Evolutionary conservation across 768 basidiomycete species (phyloP).

Genomic region (Xerocomellus intermedius): DNA sequence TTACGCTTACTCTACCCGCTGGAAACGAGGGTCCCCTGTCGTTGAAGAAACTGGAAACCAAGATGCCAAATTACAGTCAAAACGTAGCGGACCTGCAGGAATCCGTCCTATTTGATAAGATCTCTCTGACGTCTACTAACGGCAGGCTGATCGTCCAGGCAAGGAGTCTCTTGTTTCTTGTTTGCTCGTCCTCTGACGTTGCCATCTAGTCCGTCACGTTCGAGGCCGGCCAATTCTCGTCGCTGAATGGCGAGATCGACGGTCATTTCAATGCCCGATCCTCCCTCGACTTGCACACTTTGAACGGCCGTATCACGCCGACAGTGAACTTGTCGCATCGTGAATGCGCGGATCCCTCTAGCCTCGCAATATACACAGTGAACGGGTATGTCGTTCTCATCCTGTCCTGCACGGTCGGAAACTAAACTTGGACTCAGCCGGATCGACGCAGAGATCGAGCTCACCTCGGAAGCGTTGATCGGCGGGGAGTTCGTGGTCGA

Average conservation of each 20-base stretch:
- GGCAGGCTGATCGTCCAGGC: slow-evolving; percentile 36
- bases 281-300: slow-evolving; percentile 35
- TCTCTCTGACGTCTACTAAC: slow-evolving; percentile 38
- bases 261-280: slow-evolving; percentile 42
- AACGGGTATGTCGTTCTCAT: slow-evolving; percentile 40
- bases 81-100: slow-evolving; percentile 34
- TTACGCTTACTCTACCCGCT: slow-evolving; percentile 39
- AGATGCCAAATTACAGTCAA: slow-evolving; percentile 40
- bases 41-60: slow-evolving; percentile 45
- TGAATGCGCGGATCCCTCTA: slow-evolving; percentile 22
- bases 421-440: slow-evolving; percentile 14
- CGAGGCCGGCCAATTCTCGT: slow-evolving; percentile 28
- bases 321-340: slow-evolving; percentile 38
- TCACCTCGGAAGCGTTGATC: slow-evolving; percentile 30
- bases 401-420: not conserved
- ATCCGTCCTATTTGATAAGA: slow-evolving; percentile 35
- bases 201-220: slow-evolving; percentile 34
- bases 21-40: slow-evolving; percentile 21
- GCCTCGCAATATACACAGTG: slow-evolving; percentile 35
- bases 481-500: slow-evolving; percentile 36
- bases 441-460: slow-evolving; percentile 24
- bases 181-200: slow-evolving; percentile 1
- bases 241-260: slow-evolving; percentile 44
- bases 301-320: slow-evolving; percentile 41
- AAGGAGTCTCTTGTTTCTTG: not conserved